These are phyloP conservation scores for Penicillium digitatum DNA, from an alignment of 2,329 filamentous ascomycete species.

Conservation along the genomic window DNA sequence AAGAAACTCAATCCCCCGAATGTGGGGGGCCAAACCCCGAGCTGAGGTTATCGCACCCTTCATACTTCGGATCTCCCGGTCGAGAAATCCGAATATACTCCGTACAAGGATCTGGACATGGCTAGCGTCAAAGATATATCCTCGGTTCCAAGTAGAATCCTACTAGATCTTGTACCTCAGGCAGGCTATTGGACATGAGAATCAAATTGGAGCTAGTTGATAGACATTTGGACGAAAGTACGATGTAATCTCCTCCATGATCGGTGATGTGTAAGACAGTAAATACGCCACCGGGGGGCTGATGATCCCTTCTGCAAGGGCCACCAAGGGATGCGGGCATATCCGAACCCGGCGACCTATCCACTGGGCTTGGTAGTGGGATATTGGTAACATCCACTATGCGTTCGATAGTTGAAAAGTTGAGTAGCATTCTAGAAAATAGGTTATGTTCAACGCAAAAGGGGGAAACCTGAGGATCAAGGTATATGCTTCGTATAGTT, in stretches of 20 bases:
- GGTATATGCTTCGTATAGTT: no score
- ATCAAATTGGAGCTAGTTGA: neutral
- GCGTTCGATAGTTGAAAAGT: neutral
- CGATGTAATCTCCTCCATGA: neutral
- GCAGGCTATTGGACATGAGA: neutral
- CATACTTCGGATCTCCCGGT: neutral
- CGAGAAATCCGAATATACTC: neutral
- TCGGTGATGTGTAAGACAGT: neutral
- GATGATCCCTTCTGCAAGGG: conserved; percentile 5
- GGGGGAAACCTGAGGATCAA: no score
- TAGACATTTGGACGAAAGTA: neutral
- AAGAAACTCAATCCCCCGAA: neutral
- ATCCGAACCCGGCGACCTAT: conserved; percentile 5
- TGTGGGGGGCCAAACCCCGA: neutral
- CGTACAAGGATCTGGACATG: neutral
- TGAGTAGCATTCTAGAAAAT: neutral
- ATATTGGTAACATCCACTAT: neutral
- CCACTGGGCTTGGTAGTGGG: conserved; percentile 1
- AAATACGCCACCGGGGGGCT: neutral
- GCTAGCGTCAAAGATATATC: neutral
- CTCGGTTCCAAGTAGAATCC: neutral
- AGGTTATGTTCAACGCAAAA: neutral
- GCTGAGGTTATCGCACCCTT: neutral
- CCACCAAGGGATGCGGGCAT: conserved; percentile 2
- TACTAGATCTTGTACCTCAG: neutral